Percentiles rank a stretch among this genome's conserved stretches.
Conservation (phyloP, 441 rosid genomes). For the Pelargonium myrrhifolium region DNA sequence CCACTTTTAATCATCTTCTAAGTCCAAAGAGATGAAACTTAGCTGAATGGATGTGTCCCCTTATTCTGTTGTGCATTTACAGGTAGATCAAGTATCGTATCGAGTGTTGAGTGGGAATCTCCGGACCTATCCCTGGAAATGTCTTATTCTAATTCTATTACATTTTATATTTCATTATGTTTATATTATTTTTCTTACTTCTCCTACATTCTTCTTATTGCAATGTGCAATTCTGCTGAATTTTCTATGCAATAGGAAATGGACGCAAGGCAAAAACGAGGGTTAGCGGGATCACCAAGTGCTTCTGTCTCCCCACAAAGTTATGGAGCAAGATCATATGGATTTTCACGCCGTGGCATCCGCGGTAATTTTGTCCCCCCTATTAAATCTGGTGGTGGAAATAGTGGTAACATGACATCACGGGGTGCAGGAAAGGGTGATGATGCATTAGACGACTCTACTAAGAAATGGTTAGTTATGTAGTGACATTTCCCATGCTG, state of each 20-base stretch:
- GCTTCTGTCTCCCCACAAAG: conserved; percentile 53
- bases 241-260: conserved; percentile 47
- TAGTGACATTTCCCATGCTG: not conserved
- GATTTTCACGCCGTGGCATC: conserved; percentile 57
- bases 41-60: no score
- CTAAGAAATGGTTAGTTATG: conserved; percentile 64
- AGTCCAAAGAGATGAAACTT: no score
- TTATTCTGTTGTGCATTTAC: not conserved
- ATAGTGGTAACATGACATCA: conserved; percentile 57
- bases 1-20: not conserved
- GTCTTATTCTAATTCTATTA: not conserved
- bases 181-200: not conserved
- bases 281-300: conserved; percentile 55
- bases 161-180: not conserved
- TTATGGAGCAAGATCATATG: conserved; percentile 52
- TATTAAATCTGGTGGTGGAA: conserved; percentile 57
- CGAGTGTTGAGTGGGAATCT: not conserved
- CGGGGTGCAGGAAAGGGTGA: conserved; percentile 65
- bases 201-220: conserved; percentile 13
- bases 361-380: conserved; percentile 89
- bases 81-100: not conserved
- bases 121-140: not conserved
- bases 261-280: conserved; percentile 65
- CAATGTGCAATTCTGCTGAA: conserved; percentile 16
- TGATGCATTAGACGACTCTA: conserved; percentile 72